Base-by-base conservation (phyloP, 306 rosid species). In the Sophora flavescens region DNA sequence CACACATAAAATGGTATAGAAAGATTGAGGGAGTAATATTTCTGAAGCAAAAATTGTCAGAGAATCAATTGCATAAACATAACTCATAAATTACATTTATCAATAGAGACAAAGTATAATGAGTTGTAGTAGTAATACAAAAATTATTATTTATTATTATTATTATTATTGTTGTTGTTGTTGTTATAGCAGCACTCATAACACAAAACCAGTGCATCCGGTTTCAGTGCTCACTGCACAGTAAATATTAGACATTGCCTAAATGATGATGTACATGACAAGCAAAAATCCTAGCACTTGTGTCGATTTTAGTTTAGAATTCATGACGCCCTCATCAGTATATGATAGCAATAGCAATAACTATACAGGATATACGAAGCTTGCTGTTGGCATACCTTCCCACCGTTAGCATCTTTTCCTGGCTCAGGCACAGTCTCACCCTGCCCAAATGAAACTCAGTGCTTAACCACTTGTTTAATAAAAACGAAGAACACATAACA, bases 371-470 rank as follows among this genome's bases (percentile, higher is more conserved):
- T 70, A 42, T 2, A 33, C 35, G 76, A 75, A 52, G 59, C 67
- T 65, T 54, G 66, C 59, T 63, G 53, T 64, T 70, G 67, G 60
- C 83, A 65, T 89, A 95, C 99, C 97, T 95, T 95, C 41, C 35
- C 96, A 79, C 81, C 64, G 58, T 28, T 78, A 26, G 81, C 83
- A 12, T 92, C 92, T 75, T 87, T 89, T 77, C 89, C 99, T 61
- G 92, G 63, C 82, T 95, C 99, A 50, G 90, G 90, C 74, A 70
- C 89, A 36, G 69, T 81, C 86, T 95, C 99, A 81, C 99, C 99
- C 99, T 95, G 92, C 56, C 87, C 87, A 76, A 71, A 70, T 74
- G 42, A 77, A 85, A 80, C 39, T 74, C 76, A 82, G 33, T 4
- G 35, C 35, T 38, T 68, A 75, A 70, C 35, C 53, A 69, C 41